Conservation (phyloP, 108 stramenopile species). For the Nitzschia palea region DNA sequence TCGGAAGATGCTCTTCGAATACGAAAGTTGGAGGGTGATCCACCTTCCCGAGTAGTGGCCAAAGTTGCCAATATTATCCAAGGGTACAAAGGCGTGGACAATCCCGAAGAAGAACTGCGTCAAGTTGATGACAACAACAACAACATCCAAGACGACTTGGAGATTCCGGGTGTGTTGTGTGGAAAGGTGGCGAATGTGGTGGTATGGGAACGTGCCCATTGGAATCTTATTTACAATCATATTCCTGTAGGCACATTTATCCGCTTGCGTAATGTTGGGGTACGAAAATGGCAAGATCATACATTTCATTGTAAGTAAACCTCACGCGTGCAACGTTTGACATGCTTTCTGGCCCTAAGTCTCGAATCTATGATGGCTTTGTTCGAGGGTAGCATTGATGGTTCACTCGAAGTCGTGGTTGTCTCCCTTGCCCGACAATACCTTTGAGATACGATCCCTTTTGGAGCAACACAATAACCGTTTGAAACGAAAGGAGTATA, state of each 20-base stretch:
- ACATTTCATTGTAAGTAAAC: conserved; percentile 1
- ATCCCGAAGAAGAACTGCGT: background rate
- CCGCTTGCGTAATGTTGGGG: conserved; percentile 71
- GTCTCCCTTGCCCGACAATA: conserved; percentile 61
- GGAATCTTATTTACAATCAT: conserved; percentile 57
- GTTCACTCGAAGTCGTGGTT: conserved; percentile 54
- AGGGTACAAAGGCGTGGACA: background rate
- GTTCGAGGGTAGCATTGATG: conserved; percentile 34
- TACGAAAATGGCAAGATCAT: conserved; percentile 26
- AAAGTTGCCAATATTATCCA: conserved; percentile 37
- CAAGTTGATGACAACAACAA: background rate
- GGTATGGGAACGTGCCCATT: conserved; percentile 78
- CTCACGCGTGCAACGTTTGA: no score
- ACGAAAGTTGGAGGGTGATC: conserved; percentile 39
- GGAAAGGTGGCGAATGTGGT: conserved; percentile 76
- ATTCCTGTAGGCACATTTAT: conserved; percentile 65
- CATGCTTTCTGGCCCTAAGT: no score
- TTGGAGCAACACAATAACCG: conserved; percentile 54
- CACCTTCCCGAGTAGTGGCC: conserved; percentile 51
- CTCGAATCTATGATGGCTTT: background rate
- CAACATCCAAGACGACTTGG: conserved; percentile 8
- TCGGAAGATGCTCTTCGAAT: background rate
- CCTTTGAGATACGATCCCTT: conserved; percentile 60
- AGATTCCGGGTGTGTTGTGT: conserved; percentile 45
- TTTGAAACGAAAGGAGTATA: conserved; percentile 43